Conservation (phyloP, 176 grass and related monocot genomes). For the Calamus simplicifolius region DNA sequence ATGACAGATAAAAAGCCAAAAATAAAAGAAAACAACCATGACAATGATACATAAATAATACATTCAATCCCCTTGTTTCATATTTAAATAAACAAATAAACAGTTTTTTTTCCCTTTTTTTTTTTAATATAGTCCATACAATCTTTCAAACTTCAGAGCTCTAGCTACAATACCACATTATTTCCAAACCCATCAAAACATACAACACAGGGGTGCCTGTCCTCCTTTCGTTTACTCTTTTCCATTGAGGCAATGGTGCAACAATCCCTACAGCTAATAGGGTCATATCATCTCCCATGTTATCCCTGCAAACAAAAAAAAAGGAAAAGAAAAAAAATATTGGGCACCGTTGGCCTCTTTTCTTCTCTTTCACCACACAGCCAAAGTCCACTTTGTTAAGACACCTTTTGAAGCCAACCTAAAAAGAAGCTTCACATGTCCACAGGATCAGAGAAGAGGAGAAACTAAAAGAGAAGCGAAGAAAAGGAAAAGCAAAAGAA, state of each 20-base stretch:
- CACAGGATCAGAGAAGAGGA: background rate
- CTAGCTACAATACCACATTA: background rate
- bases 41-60: background rate
- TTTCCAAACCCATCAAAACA: constrained; percentile 1
- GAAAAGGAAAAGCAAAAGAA: background rate
- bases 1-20: background rate
- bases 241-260: background rate
- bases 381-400: background rate
- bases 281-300: background rate
- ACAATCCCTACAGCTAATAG: background rate
- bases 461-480: background rate
- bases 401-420: constrained; percentile 13
- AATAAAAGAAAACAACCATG: background rate
- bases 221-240: background rate
- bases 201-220: background rate
- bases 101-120: background rate
- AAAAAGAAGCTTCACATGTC: constrained; percentile 20
- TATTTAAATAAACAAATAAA: background rate
- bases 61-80: background rate
- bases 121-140: too few species aligned
- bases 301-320: background rate
- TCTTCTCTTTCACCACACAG: background rate
- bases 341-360: too few species aligned
- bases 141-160: background rate
- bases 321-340: background rate